Conservation (phyloP, 2,329 filamentous ascomycete species). For the Chaetomiaceae sp. region DNA sequence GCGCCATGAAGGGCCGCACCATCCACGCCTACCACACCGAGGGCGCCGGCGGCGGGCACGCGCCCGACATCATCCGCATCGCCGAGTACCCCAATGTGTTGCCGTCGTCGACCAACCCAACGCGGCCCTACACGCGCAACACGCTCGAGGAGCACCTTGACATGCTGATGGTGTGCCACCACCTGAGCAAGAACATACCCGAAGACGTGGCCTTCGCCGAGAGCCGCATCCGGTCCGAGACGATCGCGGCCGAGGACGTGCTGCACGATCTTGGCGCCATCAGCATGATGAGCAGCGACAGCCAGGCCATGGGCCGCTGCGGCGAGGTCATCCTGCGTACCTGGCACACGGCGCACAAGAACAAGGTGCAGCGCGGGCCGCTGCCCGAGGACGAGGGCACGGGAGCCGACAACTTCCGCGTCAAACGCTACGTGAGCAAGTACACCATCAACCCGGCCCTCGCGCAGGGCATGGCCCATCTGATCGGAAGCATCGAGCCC, state of each 20-base stretch:
- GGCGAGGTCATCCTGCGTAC: constrained; percentile 89
- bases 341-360: constrained; percentile 98
- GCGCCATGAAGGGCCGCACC: constrained; percentile 75
- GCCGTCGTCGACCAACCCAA: constrained; percentile 87
- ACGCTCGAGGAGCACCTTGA: constrained; percentile 94
- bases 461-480: constrained; percentile 80
- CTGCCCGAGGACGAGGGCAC: constrained; percentile 73
- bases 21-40: constrained; percentile 98
- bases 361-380: constrained; percentile 75
- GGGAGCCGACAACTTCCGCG: constrained; percentile 81
- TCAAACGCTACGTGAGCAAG: constrained; percentile 89
- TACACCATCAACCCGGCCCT: constrained; percentile 94
- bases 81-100: constrained; percentile 86
- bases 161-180: constrained; percentile 98
- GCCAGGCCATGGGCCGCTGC: constrained; percentile 93
- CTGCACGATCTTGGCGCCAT: constrained; percentile 92
- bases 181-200: constrained; percentile 84
- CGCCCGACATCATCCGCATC: constrained; percentile 90
- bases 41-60: constrained; percentile 89
- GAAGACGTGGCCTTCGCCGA: constrained; percentile 96
- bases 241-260: constrained; percentile 93
- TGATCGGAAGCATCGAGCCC: constrained; percentile 80
- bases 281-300: constrained; percentile 95
- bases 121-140: constrained; percentile 81
- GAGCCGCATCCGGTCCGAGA: constrained; percentile 88